phyloP scores from a whole-genome alignment of 495 filamentous ascomycete genomes.

The Rhypophila decipiens region DNA sequence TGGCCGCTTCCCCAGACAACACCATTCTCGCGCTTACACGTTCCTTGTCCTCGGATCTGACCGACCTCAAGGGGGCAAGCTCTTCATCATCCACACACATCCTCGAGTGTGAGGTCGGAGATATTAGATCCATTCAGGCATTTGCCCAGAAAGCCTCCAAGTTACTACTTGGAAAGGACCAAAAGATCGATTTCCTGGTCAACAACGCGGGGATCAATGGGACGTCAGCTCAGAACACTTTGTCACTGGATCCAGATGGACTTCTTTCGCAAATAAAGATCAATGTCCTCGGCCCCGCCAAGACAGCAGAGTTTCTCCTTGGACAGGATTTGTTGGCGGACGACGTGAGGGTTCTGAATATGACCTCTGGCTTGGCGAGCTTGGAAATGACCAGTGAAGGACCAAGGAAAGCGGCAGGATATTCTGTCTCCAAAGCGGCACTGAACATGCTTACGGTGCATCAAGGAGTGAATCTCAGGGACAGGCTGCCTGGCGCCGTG shows the following conservation, averaged over 20 bases:
- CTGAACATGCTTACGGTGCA: slow-evolving; percentile 40
- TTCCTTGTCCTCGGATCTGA: slow-evolving; percentile 28
- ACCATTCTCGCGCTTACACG: slow-evolving; percentile 45
- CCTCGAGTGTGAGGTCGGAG: slow-evolving; percentile 37
- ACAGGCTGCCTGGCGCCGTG: slow-evolving; percentile 32
- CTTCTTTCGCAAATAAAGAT: slow-evolving; percentile 22
- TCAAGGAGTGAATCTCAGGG: slow-evolving; percentile 28
- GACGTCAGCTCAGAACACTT: slow-evolving; percentile 23
- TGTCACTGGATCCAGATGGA: slow-evolving; percentile 28
- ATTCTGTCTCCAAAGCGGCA: slow-evolving; percentile 37
- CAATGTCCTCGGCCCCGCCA: slow-evolving; percentile 39
- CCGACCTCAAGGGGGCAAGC: slow-evolving; percentile 21
- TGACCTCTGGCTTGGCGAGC: slow-evolving; percentile 31
- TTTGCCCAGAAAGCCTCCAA: slow-evolving; percentile 21
- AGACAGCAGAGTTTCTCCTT: slow-evolving; percentile 26
- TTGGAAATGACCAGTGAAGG: slow-evolving; percentile 6
- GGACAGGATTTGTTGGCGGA: slow-evolving; percentile 14
- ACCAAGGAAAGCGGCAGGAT: slow-evolving; percentile 22
- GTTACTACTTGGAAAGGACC: slow-evolving; percentile 20
- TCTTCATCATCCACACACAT: slow-evolving; percentile 31
- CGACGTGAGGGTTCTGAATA: slow-evolving; percentile 30
- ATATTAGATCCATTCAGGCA: slow-evolving; percentile 23
- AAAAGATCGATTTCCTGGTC: slow-evolving; percentile 38
- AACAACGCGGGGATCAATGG: slow-evolving; percentile 39
- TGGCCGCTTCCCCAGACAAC: slow-evolving; percentile 35